Base-by-base conservation (phyloP, 2,329 filamentous ascomycete species). In the Fusarium sp. region DNA sequence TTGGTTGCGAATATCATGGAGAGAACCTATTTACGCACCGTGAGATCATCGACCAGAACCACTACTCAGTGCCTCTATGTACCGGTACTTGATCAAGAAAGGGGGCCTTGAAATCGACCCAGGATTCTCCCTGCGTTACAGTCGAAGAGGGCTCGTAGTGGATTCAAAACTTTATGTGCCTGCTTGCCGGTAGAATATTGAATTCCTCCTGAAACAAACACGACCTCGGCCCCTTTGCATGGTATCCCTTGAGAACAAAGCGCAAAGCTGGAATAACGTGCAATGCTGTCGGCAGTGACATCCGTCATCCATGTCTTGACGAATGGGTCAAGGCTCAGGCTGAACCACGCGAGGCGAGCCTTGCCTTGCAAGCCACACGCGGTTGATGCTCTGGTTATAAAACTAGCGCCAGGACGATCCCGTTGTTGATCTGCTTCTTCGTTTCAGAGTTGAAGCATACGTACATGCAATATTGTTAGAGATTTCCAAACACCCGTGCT, bases 391-490 rank as follows among this genome's bases (percentile, higher is more conserved):
- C 57, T 57, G 36, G 53, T 42, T 42, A 59, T 33, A 46, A 60
- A 51, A 38, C 50, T 65, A 70, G 56, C 57, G 62, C 53, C 42
- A 61, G 58, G 71, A 60, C 62, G 70, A 72, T 72, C 62, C 51
- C 46, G 51, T 33, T 36, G 26, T 65, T 66, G 69, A 75, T 75
- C 70, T 69, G 57, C 59, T 51, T 52, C 53, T 64, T 11, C 52
- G 72, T 74, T 74, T 74, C 72, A 73, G 69, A 74, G 50, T 50
- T 57, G 61, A 71, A 54, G 60, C 63, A 31, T 31, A 66, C 46
- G 62, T 59, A 65, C 52, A 36, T 64, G 45, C 60, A 45, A 49
- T 67, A 22, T 52, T 57, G 42, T 59, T 45, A 58, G 52, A 67
- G 45, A 38, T 49, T 53, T 17, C 57, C 51, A 45, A 71, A 70